phyloP scores from a whole-genome alignment of 495 filamentous ascomycete species.

The Schizothecium vesticola region DNA sequence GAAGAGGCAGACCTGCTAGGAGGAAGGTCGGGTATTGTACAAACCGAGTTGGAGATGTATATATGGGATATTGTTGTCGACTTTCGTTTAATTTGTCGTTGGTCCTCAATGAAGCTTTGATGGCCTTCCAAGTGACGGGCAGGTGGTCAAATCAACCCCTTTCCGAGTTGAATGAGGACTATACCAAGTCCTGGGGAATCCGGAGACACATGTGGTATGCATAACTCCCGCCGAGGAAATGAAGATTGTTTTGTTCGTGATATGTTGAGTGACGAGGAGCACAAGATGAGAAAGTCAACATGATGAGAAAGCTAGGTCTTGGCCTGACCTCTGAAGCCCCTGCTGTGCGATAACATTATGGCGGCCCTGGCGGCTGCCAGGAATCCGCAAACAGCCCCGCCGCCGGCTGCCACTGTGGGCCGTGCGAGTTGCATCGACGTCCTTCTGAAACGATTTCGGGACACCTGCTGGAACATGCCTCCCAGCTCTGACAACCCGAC shows the following conservation, averaged over 20 bases:
- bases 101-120: not conserved
- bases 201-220: too few relatives aligned
- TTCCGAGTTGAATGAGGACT: too few relatives aligned
- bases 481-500: not conserved
- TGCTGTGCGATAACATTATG: not conserved
- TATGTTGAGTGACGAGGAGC: not conserved
- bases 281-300: not conserved
- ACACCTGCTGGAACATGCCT: not conserved
- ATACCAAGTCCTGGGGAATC: too few relatives aligned
- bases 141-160: too few relatives aligned
- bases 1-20: slow-evolving; percentile 31
- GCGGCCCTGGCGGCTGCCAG: not conserved
- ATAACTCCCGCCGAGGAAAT: too few relatives aligned
- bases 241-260: too few relatives aligned
- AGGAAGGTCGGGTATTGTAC: not conserved
- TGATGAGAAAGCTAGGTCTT: not conserved
- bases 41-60: not conserved
- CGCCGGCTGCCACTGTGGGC: not conserved
- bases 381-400: not conserved
- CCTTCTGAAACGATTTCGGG: not conserved
- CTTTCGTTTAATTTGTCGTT: not conserved
- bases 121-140: not conserved
- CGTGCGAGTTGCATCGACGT: not conserved
- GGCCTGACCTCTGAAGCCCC: not conserved
- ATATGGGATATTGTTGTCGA: not conserved